Evolutionary conservation across 2,329 filamentous ascomycete genomes (phyloP), one percentile per base, ranked within the genome.

Genomic region (Trichoderma aggressivum): DNA sequence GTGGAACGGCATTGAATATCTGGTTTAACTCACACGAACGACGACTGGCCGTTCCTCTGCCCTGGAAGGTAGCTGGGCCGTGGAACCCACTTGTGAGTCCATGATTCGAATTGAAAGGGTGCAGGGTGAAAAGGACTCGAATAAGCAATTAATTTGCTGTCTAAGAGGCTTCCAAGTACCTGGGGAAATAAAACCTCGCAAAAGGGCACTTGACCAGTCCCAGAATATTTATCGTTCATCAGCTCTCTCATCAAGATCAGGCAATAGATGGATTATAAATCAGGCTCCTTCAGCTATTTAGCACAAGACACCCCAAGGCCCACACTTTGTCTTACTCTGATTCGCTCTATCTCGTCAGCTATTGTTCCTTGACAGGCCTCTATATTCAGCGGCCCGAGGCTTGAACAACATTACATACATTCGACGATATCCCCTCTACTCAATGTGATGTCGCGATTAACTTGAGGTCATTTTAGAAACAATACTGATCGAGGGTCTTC

Each of bases 21-120:
- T 12, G 32, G 7, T 8, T 30, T 16, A 58, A 58, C 63, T 58
- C 7, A 66, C 63, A 16, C 63, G 32, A 32, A 66, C 11, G 11
- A 66, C 11, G 50, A 58, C 63, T 66, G 63, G 63, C 63, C 63
- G 63, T 50, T 30, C 50, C 24, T 66, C 53, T 58, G 28, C 16
- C 16, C 10, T 36, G 11, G 14, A 39, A 43, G 1, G 30, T 58
- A 32, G 63, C 24, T 66, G 63, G 12, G 34, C 18, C 50, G 50
- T 43, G 24, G 32, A 39, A 43, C 34, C 24, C 50, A 18, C 28
- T 18, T 58, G 32, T 43, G 34, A 30, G 32, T 66, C 63, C 63
- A 66, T 66, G 24, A 21, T 14, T 32, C 24, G 14, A 21, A 43
- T 65, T 43, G 11, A 58, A 43, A 56, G 24, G 53, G 32, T 24